Evolutionary conservation across 352 stramenopile genomes (phyloP), one percentile per base, ranked within the genome.

Genomic region (Pythium aquatile): DNA sequence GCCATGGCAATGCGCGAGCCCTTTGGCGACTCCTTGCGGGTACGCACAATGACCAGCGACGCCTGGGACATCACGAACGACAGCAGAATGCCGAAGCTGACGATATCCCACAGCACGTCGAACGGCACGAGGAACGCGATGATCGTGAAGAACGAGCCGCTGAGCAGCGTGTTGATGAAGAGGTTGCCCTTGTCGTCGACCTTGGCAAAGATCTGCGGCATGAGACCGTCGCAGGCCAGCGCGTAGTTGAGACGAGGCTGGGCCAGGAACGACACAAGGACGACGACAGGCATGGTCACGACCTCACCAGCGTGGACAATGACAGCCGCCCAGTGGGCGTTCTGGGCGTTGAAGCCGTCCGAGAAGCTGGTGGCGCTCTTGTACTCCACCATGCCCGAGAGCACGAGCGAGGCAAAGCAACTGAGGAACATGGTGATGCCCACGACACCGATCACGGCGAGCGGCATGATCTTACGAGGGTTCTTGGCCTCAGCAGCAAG

Each of bases 241-340:
- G 92, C 90, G 72, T 93, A 98, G 72, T 97, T 94, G 37, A 98
- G 73, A 54, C 91, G 83, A n/a, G 92, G 94, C 68, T 98, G 94
- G 40, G 92, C 91, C 14, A 98, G 70, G 61, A 98, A 92, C 44
- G 79, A 91, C n/a, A 98, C 81, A 10, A 98, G 69, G 39, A 98
- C 93, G 48, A 98, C 94, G 30, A 98, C 68, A 1, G 94, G 94
- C 68, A 98, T 91, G n/a, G 91, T 98, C 24, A 93, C 73, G 7
- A 70, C 79, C 67, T 87, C 78, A 69, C 78, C 78, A 14, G 76
- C 78, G 26, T 69, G 78, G 24, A 87, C 78, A 33, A 87, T 75
- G 39, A 76, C 61, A 16, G 70, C 70, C 8, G 78, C 78, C 78
- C 76, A 87, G 32, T 78, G 60, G 14, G 65, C 29, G 14, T 52